These are phyloP conservation scores for Candida odintsovae DNA, from an alignment of 805 yeast genomes.

Conservation along the genomic window DNA sequence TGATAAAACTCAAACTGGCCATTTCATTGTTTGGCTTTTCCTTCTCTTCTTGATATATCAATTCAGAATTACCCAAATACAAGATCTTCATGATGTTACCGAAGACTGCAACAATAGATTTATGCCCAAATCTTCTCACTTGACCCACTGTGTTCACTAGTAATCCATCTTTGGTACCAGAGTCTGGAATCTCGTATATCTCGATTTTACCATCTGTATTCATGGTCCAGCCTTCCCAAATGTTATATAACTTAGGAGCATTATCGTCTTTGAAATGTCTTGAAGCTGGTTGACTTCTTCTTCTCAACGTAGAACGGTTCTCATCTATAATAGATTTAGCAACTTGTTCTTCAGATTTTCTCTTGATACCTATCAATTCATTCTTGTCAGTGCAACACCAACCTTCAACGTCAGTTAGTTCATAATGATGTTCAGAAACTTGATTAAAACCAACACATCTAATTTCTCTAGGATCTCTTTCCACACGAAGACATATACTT, in stretches of 20 bases:
- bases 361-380: constrained; percentile 62
- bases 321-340: constrained; percentile 12
- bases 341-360: constrained; percentile 32
- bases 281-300: constrained; percentile 6
- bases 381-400: constrained; percentile 81
- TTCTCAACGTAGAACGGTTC: constrained; percentile 13
- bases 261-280: constrained; percentile 6
- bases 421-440: constrained; percentile 62
- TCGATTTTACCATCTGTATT: constrained; percentile 58
- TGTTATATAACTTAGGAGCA: constrained; percentile 32
- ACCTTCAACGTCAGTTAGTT: constrained; percentile 60
- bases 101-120: constrained; percentile 67
- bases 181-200: constrained; percentile 52
- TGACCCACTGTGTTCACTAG: constrained; percentile 54
- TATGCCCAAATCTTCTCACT: constrained; percentile 67
- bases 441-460: constrained; percentile 83
- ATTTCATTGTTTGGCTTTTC: constrained; percentile 33
- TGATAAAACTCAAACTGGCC: constrained; percentile 46
- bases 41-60: constrained; percentile 54
- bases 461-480: constrained; percentile 88
- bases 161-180: constrained; percentile 35
- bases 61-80: constrained; percentile 70
- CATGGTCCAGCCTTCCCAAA: constrained; percentile 84
- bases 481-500: constrained; percentile 80
- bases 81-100: constrained; percentile 69